Evolutionary conservation across 2,329 filamentous ascomycete species (phyloP), one percentile per base, ranked within the genome.

Genomic region (Botryotinia convoluta): DNA sequence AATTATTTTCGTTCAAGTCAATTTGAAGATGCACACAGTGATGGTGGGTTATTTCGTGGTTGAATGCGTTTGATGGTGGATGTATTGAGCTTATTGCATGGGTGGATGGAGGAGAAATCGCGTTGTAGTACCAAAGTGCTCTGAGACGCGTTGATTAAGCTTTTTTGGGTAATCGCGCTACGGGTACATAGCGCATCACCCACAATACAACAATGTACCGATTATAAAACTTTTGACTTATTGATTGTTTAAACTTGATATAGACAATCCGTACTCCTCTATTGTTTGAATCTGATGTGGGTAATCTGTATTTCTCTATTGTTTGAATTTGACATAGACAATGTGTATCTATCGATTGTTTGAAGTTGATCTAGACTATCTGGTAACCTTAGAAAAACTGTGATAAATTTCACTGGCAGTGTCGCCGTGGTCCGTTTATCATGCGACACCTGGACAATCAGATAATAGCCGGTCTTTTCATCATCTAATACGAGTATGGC

Each of bases 41-140:
- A 42, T 54, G 14, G 44, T 64, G 32, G 32, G 35, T 48, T 71
- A 39, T n/a, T 64, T 64, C 32, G 54, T 63, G 37, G 54, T 44
- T 70, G 44, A 54, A 37, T 51, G 68, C 26, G 32, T 39, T 64
- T 54, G 59, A 64, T 48, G 59, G 48, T 69, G 51, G 69, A 63
- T 71, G 37, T 60, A 60, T 63, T 48, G 54, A 45, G 29, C 37
- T 69, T 71, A 62, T 42, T 62, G 61, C 69, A 71, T 71, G 57
- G 57, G 69, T 62, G 57, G 39, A 59, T 45, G 26, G n/a, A 69
- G 29, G 57, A 71, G 39, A 71, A 70, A 62, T 71, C 69, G 69
- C 69, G 69, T 71, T 71, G 69, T 71, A 18, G 42, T 63, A 71
- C 57, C 57, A 62, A 45, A 45, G 68, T 70, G 32, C 32, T 8